Evolutionary conservation across 768 basidiomycete genomes (phyloP), one percentile per base, ranked within the genome.

Genomic region (Rickenella mellea): DNA sequence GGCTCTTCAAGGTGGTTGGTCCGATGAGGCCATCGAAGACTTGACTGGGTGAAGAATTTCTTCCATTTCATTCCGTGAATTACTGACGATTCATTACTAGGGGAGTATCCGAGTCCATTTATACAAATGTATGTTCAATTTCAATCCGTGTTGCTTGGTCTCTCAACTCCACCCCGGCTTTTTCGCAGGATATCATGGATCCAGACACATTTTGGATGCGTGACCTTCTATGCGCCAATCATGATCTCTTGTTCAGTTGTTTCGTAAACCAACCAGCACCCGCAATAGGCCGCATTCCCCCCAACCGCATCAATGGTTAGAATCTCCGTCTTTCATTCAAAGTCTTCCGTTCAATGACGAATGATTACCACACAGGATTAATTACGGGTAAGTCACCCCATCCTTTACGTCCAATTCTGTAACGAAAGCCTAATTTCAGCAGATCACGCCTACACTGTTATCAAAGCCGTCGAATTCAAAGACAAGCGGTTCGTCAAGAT

Each of bases 171-270:
- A n/a, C n/a, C n/a, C n/a, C n/a, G n/a, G n/a, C n/a, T 20, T 2
- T 36, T n/a, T 14, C 33, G 12, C 27, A 51, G 47, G 55, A 57
- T 36, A 54, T 57, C 27, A 46, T 55, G 26, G 55, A 56, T 41
- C 26, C 28, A 9, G 54, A 56, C 28, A 39, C 41, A 17, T 56
- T 56, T 38, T 56, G 55, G 55, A 31, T 46, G 15, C 42, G 51
- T 12, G 55, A 56, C 20, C 46, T 57, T 27, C 26, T 51, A 24
- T 46, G 37, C 29, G 52, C 49, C n/a, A 48, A 48, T 37, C 43
- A 53, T 15, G 55, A 57, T 43, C 49, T 54, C 5, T 46, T 55
- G 5, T 57, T 57, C 42, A 49, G 53, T 14, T 57, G 55, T 40
- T 57, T 47, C 31, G 48, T 56, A 6, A 27, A 31, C 25, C 44